phyloP scores from a whole-genome alignment of 2,329 filamentous ascomycete species.

The Colletotrichum spaethianum region DNA sequence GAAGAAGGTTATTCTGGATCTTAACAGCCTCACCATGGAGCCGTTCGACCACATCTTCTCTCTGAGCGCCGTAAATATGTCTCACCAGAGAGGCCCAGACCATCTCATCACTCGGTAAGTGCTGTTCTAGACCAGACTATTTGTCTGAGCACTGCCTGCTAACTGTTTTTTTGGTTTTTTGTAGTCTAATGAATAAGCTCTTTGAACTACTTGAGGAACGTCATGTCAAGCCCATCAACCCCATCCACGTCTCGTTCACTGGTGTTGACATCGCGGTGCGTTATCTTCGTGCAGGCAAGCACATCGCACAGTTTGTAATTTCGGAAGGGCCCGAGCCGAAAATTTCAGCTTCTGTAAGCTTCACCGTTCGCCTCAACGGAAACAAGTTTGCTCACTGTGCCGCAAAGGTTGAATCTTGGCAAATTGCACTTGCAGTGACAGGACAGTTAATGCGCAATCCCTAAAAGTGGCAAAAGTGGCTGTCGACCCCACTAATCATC shows the following conservation, averaged over 20 bases:
- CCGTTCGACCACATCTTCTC: constrained; percentile 56
- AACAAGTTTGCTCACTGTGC: too few relatives aligned
- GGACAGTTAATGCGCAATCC: too few relatives aligned
- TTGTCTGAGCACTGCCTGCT: too few relatives aligned
- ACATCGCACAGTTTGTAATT: constrained; percentile 60
- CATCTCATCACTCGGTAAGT: neutral
- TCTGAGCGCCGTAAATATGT: constrained; percentile 53
- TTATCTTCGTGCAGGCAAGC: constrained; percentile 58
- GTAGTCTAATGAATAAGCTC: constrained; percentile 37
- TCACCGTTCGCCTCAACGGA: neutral
- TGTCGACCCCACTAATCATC: too few relatives aligned
- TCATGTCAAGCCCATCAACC: constrained; percentile 12
- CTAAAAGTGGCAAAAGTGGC: too few relatives aligned
- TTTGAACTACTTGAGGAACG: neutral
- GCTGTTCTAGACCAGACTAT: too few relatives aligned
- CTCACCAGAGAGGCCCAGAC: neutral
- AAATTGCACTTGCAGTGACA: too few relatives aligned
- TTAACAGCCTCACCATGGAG: constrained; percentile 52
- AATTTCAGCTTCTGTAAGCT: neutral
- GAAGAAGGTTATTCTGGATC: constrained; percentile 47
- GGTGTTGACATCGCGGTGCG: constrained; percentile 53
- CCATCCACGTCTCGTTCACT: neutral
- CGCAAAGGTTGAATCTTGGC: too few relatives aligned
- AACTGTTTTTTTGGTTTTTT: too few relatives aligned
- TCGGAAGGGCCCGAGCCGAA: neutral